A percentile compares a stretch with the other conserved stretches of the same genome.
phyloP scores from a whole-genome alignment of 1,284 basidiomycete genomes.

The Puccinia hordei region DNA sequence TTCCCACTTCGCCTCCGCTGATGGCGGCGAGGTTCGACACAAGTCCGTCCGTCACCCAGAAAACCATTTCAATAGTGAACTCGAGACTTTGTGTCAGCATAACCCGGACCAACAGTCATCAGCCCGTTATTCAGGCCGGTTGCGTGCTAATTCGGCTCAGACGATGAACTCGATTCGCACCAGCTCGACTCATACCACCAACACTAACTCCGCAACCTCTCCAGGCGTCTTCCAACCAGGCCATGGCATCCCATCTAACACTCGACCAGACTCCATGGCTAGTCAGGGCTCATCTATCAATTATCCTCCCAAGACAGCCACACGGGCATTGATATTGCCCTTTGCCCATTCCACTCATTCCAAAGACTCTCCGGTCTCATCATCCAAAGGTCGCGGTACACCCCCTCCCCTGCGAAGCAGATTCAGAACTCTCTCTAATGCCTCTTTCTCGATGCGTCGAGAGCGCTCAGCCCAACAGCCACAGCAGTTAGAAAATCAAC shows the following conservation, averaged over 20 bases:
- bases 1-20: neutral
- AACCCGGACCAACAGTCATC: neutral
- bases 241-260: neutral
- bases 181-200: constrained; percentile 25
- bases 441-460: constrained; percentile 8
- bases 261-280: neutral
- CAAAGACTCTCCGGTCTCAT: neutral
- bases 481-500: neutral
- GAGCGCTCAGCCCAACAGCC: neutral
- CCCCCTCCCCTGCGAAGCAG: neutral
- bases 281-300: neutral
- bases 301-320: neutral
- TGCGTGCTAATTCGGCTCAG: constrained; percentile 7
- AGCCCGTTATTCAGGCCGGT: neutral
- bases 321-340: neutral
- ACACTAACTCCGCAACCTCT: constrained; percentile 20
- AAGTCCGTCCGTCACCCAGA: neutral
- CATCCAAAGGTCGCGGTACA: neutral
- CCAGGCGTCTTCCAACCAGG: neutral
- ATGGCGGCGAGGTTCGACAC: neutral
- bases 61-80: neutral
- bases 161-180: constrained; percentile 6
- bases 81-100: constrained; percentile 20
- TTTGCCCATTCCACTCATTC: neutral
- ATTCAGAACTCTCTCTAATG: neutral